Evolutionary conservation across 306 rosid species (phyloP).

Genomic region (Ormosia emarginata): DNA sequence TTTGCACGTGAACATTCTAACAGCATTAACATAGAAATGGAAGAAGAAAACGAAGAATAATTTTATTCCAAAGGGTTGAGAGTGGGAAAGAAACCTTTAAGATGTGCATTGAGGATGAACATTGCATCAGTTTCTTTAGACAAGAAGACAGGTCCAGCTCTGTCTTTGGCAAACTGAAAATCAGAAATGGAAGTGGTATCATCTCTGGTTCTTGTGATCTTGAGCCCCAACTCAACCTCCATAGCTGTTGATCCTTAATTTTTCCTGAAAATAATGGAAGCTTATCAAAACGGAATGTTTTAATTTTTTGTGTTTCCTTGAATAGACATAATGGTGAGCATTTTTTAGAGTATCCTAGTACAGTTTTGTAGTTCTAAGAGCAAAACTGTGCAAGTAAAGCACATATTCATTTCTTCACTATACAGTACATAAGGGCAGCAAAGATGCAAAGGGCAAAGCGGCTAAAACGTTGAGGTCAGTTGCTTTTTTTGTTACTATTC

Average conservation of each 20-base stretch:
- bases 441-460: not conserved
- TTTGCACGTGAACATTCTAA: not conserved
- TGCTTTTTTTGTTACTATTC: not conserved
- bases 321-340: not conserved
- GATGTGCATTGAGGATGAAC: conserved; percentile 61
- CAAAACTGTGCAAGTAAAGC: conserved; percentile 36
- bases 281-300: not conserved
- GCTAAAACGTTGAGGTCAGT: not conserved
- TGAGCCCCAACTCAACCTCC: conserved; percentile 72
- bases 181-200: conserved; percentile 46
- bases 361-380: not conserved
- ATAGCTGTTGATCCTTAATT: conserved; percentile 24
- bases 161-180: conserved; percentile 49
- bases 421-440: not conserved
- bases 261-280: not conserved
- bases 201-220: conserved; percentile 52
- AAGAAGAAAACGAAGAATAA: not conserved
- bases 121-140: conserved; percentile 50
- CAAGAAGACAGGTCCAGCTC: conserved; percentile 49
- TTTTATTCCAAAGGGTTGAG: not conserved
- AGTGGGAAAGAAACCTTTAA: conserved; percentile 46
- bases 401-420: conserved; percentile 62
- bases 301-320: not conserved
- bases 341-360: not conserved
- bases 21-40: not conserved